Base-by-base conservation (phyloP, 176 grass and related monocot genomes). In the Paspalum vaginatum region DNA sequence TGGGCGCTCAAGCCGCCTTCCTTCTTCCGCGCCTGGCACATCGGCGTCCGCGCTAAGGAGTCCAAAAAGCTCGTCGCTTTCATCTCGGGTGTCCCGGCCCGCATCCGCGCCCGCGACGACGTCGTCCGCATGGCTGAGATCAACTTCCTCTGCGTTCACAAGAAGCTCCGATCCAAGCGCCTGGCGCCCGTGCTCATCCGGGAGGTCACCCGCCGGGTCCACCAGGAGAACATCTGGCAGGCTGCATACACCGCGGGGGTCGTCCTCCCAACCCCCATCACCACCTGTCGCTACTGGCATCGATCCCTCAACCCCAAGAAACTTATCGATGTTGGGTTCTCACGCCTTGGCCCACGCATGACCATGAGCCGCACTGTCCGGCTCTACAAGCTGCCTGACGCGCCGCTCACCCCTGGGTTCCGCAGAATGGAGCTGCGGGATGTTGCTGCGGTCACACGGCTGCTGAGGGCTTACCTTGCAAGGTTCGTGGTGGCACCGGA, bases 131-230 rank as follows among this genome's bases (percentile, higher is more conserved):
- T 99, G 97, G 97, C 97, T 6, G 97, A 99, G 90, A 93, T 99
- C 82, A 99, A 99, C 79, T 99, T 99, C 85, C 91, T 99, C 58
- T 99, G 97, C 50, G 97, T 99, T 61, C 97, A 99, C 91, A 99
- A 99, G 93, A 99, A 99, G 83, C 92, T 99, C 76, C 93, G 97
- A 63, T 99, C 97, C 25, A 99, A 99, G 89, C 97, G 97, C 70
- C 97, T 99, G 56, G 97, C 97, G 0, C 97, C 97, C 1, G 97
- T 99, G 40, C 94, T 99, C 84, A 99, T 99, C 76, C 94, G 94
- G 18, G 97, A 99, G 85, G 97, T 99, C 68, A 99, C 97, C 32
- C 86, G 97, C 2, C 88, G 93, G 20, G 97, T 99, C 16, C 97
- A 99, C 77, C 61, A 91, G 61, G 97, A 99, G 93, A 99, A 96